A percentile compares a stretch with the other conserved stretches of the same genome.
phyloP scores from a whole-genome alignment of 768 basidiomycete species.

The Lentinula lateritia region DNA sequence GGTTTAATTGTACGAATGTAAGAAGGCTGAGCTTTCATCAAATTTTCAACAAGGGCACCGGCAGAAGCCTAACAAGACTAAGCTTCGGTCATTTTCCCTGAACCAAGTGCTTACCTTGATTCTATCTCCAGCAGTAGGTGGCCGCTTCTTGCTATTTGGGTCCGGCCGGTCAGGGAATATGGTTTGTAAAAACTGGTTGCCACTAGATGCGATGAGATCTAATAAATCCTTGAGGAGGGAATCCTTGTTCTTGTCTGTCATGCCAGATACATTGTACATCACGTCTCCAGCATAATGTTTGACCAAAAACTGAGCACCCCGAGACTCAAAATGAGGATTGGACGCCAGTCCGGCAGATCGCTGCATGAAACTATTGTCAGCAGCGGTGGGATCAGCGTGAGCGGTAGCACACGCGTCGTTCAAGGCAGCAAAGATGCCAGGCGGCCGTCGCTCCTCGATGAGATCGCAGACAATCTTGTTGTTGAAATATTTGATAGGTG shows the following conservation, averaged over 20 bases:
- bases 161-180: constrained; percentile 95
- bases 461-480: constrained; percentile 98
- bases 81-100: not conserved
- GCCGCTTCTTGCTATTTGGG: constrained; percentile 95
- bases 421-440: constrained; percentile 94
- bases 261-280: constrained; percentile 94
- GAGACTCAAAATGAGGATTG: constrained; percentile 92
- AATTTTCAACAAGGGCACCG: constrained; percentile 90
- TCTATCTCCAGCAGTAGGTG: constrained; percentile 95
- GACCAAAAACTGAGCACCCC: constrained; percentile 91
- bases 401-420: constrained; percentile 99
- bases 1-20: constrained; percentile 99
- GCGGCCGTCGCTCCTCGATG: constrained; percentile 93
- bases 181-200: constrained; percentile 80
- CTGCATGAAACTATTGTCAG: constrained; percentile 96
- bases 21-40: constrained; percentile 95
- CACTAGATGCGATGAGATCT: constrained; percentile 77
- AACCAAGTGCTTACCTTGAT: constrained; percentile 66
- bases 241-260: constrained; percentile 99
- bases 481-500: constrained; percentile 98
- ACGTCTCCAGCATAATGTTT: constrained; percentile 98
- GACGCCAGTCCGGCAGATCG: constrained; percentile 74
- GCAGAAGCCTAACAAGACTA: constrained; percentile 64
- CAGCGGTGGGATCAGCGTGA: constrained; percentile 93
- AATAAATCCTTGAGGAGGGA: constrained; percentile 90